These are phyloP conservation scores for Lichtheimia ramosa DNA, from an alignment of 371 early-diverging fungal genomes.

Conservation along the genomic window DNA sequence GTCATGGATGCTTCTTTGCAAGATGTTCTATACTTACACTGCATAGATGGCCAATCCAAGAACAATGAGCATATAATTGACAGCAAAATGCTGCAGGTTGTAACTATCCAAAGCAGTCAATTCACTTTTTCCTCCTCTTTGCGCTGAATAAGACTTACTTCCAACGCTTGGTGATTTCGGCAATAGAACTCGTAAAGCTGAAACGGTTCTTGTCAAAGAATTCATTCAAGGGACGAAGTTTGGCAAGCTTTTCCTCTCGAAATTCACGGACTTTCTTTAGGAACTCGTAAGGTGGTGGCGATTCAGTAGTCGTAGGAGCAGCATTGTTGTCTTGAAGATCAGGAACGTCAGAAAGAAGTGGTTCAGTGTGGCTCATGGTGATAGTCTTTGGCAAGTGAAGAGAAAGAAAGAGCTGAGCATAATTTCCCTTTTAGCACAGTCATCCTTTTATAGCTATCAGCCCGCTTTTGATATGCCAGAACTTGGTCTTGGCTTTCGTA, in stretches of 20 bases:
- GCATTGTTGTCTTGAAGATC: too few relatives aligned
- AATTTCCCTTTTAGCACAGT: too few relatives aligned
- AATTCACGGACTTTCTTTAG: constrained; percentile 35
- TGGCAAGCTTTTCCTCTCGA: constrained; percentile 38
- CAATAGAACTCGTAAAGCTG: constrained; percentile 49
- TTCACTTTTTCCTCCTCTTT: not conserved
- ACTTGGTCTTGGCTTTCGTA: too few relatives aligned
- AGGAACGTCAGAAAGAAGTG: not conserved
- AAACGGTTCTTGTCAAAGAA: constrained; percentile 66
- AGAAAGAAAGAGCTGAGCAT: too few relatives aligned
- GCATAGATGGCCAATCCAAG: constrained; percentile 58
- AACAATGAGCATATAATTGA: constrained; percentile 64
- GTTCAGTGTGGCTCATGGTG: constrained; percentile 6
- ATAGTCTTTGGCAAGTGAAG: not conserved
- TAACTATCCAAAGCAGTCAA: constrained; percentile 33
- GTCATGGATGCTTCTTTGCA: too few relatives aligned
- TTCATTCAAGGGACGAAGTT: constrained; percentile 54
- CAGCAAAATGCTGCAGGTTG: constrained; percentile 62
- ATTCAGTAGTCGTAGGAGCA: constrained; percentile 3
- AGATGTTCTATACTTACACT: constrained; percentile 45
- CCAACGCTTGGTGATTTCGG: constrained; percentile 46
- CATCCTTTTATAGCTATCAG: too few relatives aligned
- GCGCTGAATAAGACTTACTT: constrained; percentile 31
- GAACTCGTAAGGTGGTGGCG: constrained; percentile 40
- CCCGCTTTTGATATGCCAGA: too few relatives aligned